A percentile compares a stretch with the other conserved stretches of the same genome.
phyloP scores from a whole-genome alignment of 1,284 basidiomycete species.

The Abortiporus biennis region DNA sequence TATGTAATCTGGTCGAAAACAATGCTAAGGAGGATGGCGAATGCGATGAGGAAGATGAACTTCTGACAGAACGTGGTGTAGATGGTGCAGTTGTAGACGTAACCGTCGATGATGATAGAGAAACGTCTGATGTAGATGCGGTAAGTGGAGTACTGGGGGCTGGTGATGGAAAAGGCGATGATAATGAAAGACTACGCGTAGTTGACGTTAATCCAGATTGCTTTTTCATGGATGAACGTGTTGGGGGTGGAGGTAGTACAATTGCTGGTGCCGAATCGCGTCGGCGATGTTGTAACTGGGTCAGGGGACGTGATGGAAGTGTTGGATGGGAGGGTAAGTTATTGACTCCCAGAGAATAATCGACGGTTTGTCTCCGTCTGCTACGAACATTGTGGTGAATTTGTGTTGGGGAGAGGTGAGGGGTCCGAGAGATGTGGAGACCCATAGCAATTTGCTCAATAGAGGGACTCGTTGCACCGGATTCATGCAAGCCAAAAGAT shows the following conservation, averaged over 20 bases:
- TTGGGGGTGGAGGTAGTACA: constrained; percentile 44
- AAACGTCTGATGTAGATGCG: constrained; percentile 39
- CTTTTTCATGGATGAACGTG: constrained; percentile 61
- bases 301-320: constrained; percentile 9
- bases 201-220: constrained; percentile 13
- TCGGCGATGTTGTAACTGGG: constrained; percentile 19
- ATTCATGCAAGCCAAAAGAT: constrained; percentile 35
- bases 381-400: constrained; percentile 16
- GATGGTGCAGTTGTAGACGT: constrained; percentile 36
- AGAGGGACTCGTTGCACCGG: constrained; percentile 46
- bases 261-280: constrained; percentile 22
- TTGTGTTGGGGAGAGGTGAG: constrained; percentile 44
- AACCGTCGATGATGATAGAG: constrained; percentile 36
- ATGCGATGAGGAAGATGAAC: constrained; percentile 31
- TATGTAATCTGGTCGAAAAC: constrained; percentile 24
- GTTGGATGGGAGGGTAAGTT: constrained; percentile 11
- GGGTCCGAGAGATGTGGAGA: constrained; percentile 65
- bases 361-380: constrained; percentile 9
- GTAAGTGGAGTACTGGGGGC: constrained; percentile 28
- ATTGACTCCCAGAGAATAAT: constrained; percentile 7
- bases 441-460: constrained; percentile 74
- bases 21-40: constrained; percentile 27
- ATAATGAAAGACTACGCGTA: constrained; percentile 15
- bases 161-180: constrained; percentile 8
- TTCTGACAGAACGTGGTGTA: constrained; percentile 28